Percentiles rank a stretch among this genome's conserved stretches.
phyloP scores from a whole-genome alignment of 169 alveolate genomes.

The Eimeria maxima region DNA sequence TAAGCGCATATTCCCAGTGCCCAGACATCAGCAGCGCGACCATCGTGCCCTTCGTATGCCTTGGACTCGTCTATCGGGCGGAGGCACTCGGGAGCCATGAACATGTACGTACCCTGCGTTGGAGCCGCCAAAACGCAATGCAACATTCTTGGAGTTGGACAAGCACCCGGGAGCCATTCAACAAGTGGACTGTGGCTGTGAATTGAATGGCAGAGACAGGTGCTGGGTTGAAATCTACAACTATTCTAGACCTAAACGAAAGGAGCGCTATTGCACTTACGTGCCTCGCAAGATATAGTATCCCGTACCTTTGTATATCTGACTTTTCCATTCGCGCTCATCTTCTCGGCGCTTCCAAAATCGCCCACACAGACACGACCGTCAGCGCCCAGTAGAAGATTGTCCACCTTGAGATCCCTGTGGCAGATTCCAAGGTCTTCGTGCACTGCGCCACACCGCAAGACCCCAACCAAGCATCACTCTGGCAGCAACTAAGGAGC shows the following conservation, averaged over 20 bases:
- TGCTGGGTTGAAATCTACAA: background rate
- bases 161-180: background rate
- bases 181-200: background rate
- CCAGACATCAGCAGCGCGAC: conserved; percentile 92
- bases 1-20: conserved; percentile 90
- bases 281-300: background rate
- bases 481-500: background rate
- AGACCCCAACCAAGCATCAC: background rate
- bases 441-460: conserved; percentile 78
- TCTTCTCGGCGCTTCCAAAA: conserved; percentile 81
- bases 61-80: conserved; percentile 85
- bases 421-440: conserved; percentile 78
- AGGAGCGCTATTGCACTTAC: background rate
- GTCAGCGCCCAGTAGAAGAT: conserved; percentile 79
- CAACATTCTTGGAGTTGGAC: background rate
- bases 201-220: background rate
- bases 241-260: background rate
- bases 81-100: conserved; percentile 91
- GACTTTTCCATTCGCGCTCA: conserved; percentile 79
- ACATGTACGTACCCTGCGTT: conserved; percentile 89
- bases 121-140: conserved; percentile 43
- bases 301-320: conserved; percentile 80
- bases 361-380: conserved; percentile 82
- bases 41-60: conserved; percentile 87
- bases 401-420: conserved; percentile 84